These are phyloP conservation scores for Crotalaria pallida DNA, from an alignment of 306 rosid genomes.

Conservation along the genomic window DNA sequence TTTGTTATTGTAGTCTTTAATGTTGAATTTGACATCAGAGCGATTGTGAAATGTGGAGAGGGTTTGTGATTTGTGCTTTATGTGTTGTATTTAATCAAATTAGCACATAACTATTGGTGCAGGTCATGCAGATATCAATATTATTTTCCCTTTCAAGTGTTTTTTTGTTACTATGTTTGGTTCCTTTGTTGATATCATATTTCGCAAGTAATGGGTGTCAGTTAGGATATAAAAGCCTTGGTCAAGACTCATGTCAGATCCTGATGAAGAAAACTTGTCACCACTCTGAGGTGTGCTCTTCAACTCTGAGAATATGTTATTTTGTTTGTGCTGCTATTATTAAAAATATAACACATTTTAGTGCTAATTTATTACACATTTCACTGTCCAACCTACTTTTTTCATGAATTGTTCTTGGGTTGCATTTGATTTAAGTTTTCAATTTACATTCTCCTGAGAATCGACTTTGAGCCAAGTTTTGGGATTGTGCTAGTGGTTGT, in stretches of 20 bases:
- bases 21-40: not conserved
- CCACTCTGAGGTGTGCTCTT: constrained; percentile 54
- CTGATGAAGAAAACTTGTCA: constrained; percentile 55
- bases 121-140: not conserved
- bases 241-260: constrained; percentile 46
- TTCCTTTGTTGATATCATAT: not conserved
- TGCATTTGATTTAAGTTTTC: no score
- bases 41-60: not conserved
- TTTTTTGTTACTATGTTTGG: not conserved
- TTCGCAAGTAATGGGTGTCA: constrained; percentile 9
- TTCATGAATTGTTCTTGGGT: no score
- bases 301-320: constrained; percentile 7
- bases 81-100: not conserved
- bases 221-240: constrained; percentile 21
- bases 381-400: no score
- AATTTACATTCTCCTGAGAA: no score
- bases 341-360: constrained; percentile 9
- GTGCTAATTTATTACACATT: not conserved
- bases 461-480: no score
- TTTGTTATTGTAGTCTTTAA: not conserved
- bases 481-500: no score
- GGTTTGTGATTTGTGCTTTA: not conserved
- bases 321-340: not conserved
- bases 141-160: not conserved
- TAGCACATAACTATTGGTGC: not conserved